These are phyloP conservation scores for Limonium bicolor DNA, from an alignment of 148 eudicot species.

Conservation along the genomic window DNA sequence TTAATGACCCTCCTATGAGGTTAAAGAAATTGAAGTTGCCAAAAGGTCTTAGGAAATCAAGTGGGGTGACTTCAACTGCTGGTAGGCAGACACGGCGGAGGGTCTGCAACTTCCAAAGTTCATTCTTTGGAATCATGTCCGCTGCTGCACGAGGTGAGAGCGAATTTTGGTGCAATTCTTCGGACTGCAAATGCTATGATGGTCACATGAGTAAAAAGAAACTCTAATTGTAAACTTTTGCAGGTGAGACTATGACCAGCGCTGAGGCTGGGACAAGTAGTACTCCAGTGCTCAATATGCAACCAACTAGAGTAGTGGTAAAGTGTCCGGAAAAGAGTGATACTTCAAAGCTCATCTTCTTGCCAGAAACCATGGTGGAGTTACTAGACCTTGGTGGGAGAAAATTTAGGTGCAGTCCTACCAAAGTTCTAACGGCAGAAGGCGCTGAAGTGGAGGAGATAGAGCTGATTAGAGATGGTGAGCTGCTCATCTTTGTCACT, in stretches of 20 bases:
- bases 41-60: conserved; percentile 6
- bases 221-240: not conserved
- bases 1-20: conserved; percentile 21
- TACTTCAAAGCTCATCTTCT: conserved; percentile 18
- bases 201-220: not conserved
- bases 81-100: conserved; percentile 29
- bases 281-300: conserved; percentile 5
- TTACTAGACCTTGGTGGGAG: conserved; percentile 36
- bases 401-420: conserved; percentile 31
- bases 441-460: conserved; percentile 65
- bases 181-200: not conserved
- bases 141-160: conserved; percentile 43
- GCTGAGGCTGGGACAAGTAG: conserved; percentile 6
- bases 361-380: conserved; percentile 51
- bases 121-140: conserved; percentile 48
- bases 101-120: conserved; percentile 33
- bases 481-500: conserved; percentile 38
- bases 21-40: conserved; percentile 35
- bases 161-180: not conserved
- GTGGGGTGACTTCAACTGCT: conserved; percentile 4
- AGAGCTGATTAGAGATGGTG: conserved; percentile 57
- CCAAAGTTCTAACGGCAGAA: conserved; percentile 23
- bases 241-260: conserved; percentile 18
- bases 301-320: conserved; percentile 29
- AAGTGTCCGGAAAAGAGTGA: conserved; percentile 29